Percentiles rank a stretch among this genome's conserved stretches.
Conservation (phyloP, 805 yeast species). For the Kazachstania psychrophila region DNA sequence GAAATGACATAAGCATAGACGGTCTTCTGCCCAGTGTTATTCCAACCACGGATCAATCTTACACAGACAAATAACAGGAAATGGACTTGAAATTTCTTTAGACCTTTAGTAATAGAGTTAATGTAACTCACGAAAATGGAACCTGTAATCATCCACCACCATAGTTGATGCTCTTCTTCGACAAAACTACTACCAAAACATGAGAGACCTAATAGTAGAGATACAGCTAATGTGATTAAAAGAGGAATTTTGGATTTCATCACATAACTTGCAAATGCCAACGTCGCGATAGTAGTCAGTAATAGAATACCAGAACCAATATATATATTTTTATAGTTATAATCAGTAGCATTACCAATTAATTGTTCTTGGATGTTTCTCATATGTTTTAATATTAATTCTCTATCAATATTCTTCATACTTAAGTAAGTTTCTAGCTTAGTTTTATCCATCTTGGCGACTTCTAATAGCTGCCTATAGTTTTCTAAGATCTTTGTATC, state of each 20-base stretch:
- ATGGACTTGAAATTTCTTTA: constrained; percentile 5
- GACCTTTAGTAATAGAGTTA: background rate
- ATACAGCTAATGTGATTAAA: constrained; percentile 17
- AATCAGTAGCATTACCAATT: constrained; percentile 61
- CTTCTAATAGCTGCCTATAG: constrained; percentile 43
- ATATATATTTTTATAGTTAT: constrained; percentile 45
- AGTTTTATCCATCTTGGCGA: constrained; percentile 9
- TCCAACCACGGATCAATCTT: constrained; percentile 72
- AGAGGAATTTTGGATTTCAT: constrained; percentile 4
- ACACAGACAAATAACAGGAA: constrained; percentile 28
- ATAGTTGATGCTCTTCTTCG: constrained; percentile 92
- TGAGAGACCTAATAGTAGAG: constrained; percentile 39
- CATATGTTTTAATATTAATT: constrained; percentile 33
- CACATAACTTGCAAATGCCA: background rate
- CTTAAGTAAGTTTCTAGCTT: constrained; percentile 3
- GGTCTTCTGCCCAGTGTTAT: constrained; percentile 81
- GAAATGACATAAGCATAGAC: constrained; percentile 42
- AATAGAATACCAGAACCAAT: constrained; percentile 20
- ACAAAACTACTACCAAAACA: constrained; percentile 82
- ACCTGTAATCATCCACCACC: constrained; percentile 72
- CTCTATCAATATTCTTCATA: constrained; percentile 8
- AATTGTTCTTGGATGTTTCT: constrained; percentile 39
- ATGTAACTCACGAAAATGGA: constrained; percentile 6
- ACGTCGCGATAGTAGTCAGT: constrained; percentile 8
- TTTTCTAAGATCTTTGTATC: constrained; percentile 38